Percentiles rank a stretch among this genome's conserved stretches.
These are phyloP conservation scores for Talaromyces borbonicus DNA, from an alignment of 495 filamentous ascomycete genomes.

Conservation along the genomic window DNA sequence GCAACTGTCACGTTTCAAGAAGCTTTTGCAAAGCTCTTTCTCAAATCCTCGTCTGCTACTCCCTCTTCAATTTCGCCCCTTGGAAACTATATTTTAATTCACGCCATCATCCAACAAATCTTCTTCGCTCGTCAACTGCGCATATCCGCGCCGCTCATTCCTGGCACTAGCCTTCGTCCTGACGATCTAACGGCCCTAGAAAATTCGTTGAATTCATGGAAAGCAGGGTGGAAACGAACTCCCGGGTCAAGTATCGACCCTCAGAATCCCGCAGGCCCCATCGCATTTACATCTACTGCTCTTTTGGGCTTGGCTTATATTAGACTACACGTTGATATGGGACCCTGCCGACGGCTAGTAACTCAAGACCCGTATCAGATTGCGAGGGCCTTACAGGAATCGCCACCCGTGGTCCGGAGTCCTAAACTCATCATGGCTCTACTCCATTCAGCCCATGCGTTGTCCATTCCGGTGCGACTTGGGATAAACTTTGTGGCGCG, in stretches of 20 bases:
- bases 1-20: conserved; percentile 37
- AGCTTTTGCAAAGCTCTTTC: conserved; percentile 37
- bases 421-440: conserved; percentile 41
- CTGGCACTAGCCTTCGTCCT: conserved; percentile 33
- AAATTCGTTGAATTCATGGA: conserved; percentile 40
- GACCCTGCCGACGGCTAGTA: conserved; percentile 36
- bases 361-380: conserved; percentile 39
- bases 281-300: conserved; percentile 46
- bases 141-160: conserved; percentile 33
- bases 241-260: conserved; percentile 45
- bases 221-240: conserved; percentile 41
- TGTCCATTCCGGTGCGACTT: conserved; percentile 44
- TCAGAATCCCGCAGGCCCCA: conserved; percentile 40
- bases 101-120: conserved; percentile 44
- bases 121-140: conserved; percentile 42
- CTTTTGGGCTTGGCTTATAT: conserved; percentile 46
- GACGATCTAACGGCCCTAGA: conserved; percentile 36
- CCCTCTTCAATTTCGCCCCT: conserved; percentile 43
- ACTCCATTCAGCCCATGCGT: conserved; percentile 42
- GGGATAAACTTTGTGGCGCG: conserved; percentile 43
- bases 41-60: conserved; percentile 30
- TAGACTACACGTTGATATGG: conserved; percentile 38
- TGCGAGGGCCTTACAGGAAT: conserved; percentile 29
- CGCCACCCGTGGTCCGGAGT: conserved; percentile 33
- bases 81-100: conserved; percentile 45